phyloP scores from a whole-genome alignment of 257 asterid genomes.

The Solanum pimpinellifolium region DNA sequence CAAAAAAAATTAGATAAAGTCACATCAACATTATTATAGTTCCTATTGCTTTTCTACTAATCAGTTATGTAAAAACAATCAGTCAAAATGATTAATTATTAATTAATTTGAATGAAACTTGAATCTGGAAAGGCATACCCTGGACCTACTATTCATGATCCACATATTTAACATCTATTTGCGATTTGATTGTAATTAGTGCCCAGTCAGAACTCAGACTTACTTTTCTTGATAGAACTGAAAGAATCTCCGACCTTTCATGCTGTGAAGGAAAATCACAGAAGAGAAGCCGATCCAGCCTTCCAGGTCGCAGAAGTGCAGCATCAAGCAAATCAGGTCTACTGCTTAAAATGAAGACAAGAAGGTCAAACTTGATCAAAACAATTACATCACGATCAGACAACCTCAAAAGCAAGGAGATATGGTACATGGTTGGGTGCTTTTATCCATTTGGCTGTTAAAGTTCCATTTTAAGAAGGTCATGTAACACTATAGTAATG shows the following conservation, averaged over 20 bases:
- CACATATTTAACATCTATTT: background rate
- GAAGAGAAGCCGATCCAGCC: constrained; percentile 88
- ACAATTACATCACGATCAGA: background rate
- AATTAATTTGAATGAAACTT: background rate
- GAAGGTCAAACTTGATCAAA: background rate
- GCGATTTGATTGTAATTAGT: background rate
- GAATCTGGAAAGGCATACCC: background rate
- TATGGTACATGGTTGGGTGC: background rate
- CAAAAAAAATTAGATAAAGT: background rate
- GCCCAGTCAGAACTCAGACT: background rate
- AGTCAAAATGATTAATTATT: background rate
- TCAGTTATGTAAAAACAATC: background rate
- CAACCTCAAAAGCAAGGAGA: background rate
- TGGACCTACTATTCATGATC: background rate
- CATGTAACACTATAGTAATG: background rate
- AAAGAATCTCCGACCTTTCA: constrained; percentile 78
- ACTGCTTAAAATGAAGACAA: constrained; percentile 25
- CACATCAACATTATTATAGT: background rate
- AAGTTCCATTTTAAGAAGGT: background rate
- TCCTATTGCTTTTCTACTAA: background rate
- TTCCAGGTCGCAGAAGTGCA: constrained; percentile 96
- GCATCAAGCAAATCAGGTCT: constrained; percentile 99
- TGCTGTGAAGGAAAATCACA: constrained; percentile 78
- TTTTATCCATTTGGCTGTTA: background rate
- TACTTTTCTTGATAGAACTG: constrained; percentile 83